These are phyloP conservation scores for Ustilago bromivora DNA, from an alignment of 1,284 basidiomycete species.

Conservation along the genomic window DNA sequence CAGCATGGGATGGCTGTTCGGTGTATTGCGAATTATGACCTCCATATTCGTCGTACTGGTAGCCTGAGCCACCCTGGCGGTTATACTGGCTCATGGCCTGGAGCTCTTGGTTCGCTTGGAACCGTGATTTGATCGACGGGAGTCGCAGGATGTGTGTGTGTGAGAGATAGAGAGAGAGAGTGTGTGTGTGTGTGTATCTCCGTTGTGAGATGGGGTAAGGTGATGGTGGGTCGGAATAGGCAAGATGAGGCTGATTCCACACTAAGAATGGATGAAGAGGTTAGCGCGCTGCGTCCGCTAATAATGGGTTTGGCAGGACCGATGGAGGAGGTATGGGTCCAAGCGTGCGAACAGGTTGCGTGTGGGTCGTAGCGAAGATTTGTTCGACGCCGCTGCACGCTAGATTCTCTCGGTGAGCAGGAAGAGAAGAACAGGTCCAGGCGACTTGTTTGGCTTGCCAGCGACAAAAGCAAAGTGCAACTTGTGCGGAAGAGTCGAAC, in stretches of 20 bases:
- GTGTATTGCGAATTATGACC: conserved; percentile 17
- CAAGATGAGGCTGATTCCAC: not conserved
- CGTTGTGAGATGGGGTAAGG: not conserved
- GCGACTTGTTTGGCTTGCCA: conserved; percentile 3
- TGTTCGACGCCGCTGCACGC: conserved; percentile 1
- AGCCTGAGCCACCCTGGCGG: conserved; percentile 18
- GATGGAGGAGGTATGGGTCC: not conserved
- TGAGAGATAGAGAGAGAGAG: no score
- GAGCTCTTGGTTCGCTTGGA: no score
- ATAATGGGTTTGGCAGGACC: not conserved
- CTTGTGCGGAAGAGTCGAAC: not conserved
- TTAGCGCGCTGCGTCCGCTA: not conserved
- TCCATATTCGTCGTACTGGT: conserved; percentile 21
- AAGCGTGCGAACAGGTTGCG: not conserved
- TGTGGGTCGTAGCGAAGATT: not conserved
- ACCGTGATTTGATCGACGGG: not conserved
- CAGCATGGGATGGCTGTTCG: conserved; percentile 15
- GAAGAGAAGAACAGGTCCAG: not conserved
- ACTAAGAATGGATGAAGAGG: conserved; percentile 1
- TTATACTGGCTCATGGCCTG: conserved; percentile 37
- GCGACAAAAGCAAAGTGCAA: conserved; percentile 2
- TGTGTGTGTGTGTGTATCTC: not conserved
- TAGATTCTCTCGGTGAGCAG: conserved; percentile 4
- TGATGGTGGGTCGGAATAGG: not conserved
- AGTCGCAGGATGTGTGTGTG: not conserved